Evolutionary conservation across 2,329 filamentous ascomycete species (phyloP).

Genomic region (Cyanodermella asteris): DNA sequence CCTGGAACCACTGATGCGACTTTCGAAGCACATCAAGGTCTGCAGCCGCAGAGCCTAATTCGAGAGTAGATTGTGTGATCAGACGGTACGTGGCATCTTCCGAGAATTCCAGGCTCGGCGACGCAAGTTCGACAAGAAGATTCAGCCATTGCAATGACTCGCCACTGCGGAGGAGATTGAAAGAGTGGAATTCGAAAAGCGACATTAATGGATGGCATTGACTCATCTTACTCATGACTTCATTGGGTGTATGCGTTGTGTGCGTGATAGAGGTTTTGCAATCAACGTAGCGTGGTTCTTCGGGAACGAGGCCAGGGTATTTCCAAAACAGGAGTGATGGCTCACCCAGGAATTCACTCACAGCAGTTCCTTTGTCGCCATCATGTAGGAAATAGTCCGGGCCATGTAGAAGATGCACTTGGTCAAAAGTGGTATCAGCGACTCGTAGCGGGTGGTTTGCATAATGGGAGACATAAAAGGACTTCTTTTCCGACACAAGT

Average conservation of each 20-base stretch:
- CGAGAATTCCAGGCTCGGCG: slow-evolving; percentile 28
- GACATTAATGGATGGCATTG: slow-evolving; percentile 27
- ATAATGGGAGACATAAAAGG: slow-evolving; percentile 8
- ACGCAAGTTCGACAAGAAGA: slow-evolving; percentile 28
- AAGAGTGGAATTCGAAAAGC: slow-evolving; percentile 31
- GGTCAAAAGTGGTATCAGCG: slow-evolving; percentile 7
- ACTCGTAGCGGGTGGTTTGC: slow-evolving; percentile 1
- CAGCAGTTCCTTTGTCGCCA: too few relatives aligned
- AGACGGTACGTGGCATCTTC: slow-evolving; percentile 26
- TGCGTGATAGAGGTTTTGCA: slow-evolving; percentile 5
- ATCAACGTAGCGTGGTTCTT: slow-evolving; percentile 4
- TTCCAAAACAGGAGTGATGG: too few relatives aligned
- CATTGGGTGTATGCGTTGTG: slow-evolving; percentile 20
- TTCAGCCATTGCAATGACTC: slow-evolving; percentile 32
- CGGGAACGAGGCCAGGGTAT: slow-evolving; percentile 6
- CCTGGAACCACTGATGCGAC: slow-evolving; percentile 10
- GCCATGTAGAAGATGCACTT: too few relatives aligned
- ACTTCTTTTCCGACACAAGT: slow-evolving; percentile 4
- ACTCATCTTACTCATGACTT: slow-evolving; percentile 27
- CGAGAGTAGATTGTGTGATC: slow-evolving; percentile 27
- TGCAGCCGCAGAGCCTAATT: slow-evolving; percentile 19
- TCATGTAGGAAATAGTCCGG: too few relatives aligned
- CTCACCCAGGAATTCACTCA: too few relatives aligned
- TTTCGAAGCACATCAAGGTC: slow-evolving; percentile 6
- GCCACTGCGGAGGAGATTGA: slow-evolving; percentile 28